Base-by-base conservation (phyloP, 2,329 filamentous ascomycete species). In the Helminthosporium solani region DNA sequence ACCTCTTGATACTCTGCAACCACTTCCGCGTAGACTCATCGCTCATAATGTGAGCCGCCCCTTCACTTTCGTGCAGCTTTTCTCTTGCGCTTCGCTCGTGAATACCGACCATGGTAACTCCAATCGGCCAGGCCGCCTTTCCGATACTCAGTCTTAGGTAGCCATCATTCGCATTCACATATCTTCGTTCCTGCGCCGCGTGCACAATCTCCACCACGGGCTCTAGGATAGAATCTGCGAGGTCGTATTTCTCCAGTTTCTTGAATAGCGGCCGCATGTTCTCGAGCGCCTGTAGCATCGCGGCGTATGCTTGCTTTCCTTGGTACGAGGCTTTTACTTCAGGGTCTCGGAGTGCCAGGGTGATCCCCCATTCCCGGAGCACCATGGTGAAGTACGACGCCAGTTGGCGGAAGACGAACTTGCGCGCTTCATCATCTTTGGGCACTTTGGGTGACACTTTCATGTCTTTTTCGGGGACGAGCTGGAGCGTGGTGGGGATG, bases 31-130 rank as follows among this genome's bases (percentile, higher is more conserved):
- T 99, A 35, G 87, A 85, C 74, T 99, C 94, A 67, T 97, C 94
- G 47, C 90, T 92, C 85, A 99, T 90, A 60, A 97, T 96, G 70
- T 99, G 91, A 3, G 92, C 94, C 63, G 90, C 86, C 47, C 86
- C 56, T 82, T 80, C 81, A 50, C 76, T 79, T 68, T 94, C 84
- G 67, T 97, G 91, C 49, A 99, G 75, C 74, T 99, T 99, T 74
- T 99, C 94, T 53, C 94, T 83, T 16, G 94, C 92, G 57, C 87
- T 94, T 65, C 94, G 84, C 77, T 97, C 94, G 81, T 99, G 94
- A 61, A 99, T 99, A 78, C 94, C 94, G 64, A 99, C 94, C 94
- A 97, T 99, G 70, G 94, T 99, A 31, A 99, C 94, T 73, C 94
- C 94, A 64, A 99, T 99, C 19, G 94, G 94, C 94, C 94, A 99